Base-by-base conservation (phyloP, 2,329 filamentous ascomycete species). In the Cytospora leucostoma region DNA sequence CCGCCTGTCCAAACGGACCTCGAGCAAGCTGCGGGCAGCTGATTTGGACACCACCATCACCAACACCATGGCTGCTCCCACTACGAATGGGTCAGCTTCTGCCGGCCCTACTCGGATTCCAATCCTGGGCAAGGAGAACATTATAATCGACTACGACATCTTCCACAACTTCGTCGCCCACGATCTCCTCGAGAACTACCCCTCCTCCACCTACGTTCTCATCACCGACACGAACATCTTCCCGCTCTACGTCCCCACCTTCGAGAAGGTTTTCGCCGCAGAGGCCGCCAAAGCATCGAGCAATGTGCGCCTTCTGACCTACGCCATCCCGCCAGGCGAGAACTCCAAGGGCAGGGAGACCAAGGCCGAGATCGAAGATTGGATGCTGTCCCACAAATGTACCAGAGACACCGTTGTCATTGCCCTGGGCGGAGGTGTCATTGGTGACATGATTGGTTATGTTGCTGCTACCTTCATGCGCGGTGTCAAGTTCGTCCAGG, bases 401-500 rank as follows among this genome's bases (percentile, higher is more conserved):
- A 96, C 93, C 33, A 85, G 95, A 69, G 95, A 99, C 76, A 97
- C 93, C 0, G 91, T 99, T 67, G 88, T 99, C 64, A 91, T 99
- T 74, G 95, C 95, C 32, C 84, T 99, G 11, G 95, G 95, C 37
- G 95, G 95, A 68, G 95, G 95, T 63, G 95, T 99, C 66, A 97
- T 99, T 76, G 95, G 95, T 37, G 95, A 99, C 76, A 90, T 99
- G 90, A 93, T 97, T 67, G 95, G 95, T 59, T 99, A 96, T 74
- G 93, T 98, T 58, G 95, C 95, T 27, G 93, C 95, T 47, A 99
- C 95, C 44, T 99, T 98, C 79, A 99, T 99, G 95, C 89, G 95
- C 69, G 95, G 95, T 62, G 89, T 99, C 67, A 91, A 91, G 69
- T 97, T 97, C 74, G 93, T 97, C 50, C 95, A 99, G 77, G 93